Base-by-base conservation (phyloP, 495 filamentous ascomycete species). In the Jackrogersella minutella region DNA sequence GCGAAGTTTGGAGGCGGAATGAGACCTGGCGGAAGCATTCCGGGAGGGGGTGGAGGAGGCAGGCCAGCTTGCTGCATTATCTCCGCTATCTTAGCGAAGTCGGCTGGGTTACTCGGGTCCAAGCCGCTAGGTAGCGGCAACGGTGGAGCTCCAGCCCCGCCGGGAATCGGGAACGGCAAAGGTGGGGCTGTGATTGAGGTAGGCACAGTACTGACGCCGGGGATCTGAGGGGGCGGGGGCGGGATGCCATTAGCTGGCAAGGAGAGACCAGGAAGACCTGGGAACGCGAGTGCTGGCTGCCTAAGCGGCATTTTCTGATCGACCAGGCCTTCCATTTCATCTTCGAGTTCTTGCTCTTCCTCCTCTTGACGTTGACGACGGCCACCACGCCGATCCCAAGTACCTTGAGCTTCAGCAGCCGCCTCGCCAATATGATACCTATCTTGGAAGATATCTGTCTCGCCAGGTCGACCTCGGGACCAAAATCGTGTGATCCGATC, bases 401-500 rank as follows among this genome's bases (percentile, higher is more conserved):
- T 97, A 8, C 95, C 95, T 74, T 93, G 91, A 0, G 91, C 92
- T 75, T 97, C 92, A 14, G 95, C 94, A 0, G 92, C 94, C 30
- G 90, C 88, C 76, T 97, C 93, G 36, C 95, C 95, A 58, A 97
- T 93, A 71, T 99, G 95, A 74, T 94, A 96, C 40, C 92, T 86
- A 74, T 98, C 95, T 70, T 90, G 92, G 80, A 91, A 87, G 71
- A 87, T 89, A 56, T 89, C 87, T 51, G 83, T 86, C 68, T 97
- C 95, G 28, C 95, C 95, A 2, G 95, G 95, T 44, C 95, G 81
- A 5, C 91, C 82, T 16, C 95, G 87, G 11, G 92, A 91, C 95
- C 95, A 99, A 80, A 99, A 99, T 31, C 94, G 87, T 6, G 95
- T 97, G 43, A 96, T 92, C 44, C 94, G 90, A 76, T 99, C 95